Base-by-base conservation (phyloP, 768 basidiomycete genomes). In the Hemileccinum impolitum region DNA sequence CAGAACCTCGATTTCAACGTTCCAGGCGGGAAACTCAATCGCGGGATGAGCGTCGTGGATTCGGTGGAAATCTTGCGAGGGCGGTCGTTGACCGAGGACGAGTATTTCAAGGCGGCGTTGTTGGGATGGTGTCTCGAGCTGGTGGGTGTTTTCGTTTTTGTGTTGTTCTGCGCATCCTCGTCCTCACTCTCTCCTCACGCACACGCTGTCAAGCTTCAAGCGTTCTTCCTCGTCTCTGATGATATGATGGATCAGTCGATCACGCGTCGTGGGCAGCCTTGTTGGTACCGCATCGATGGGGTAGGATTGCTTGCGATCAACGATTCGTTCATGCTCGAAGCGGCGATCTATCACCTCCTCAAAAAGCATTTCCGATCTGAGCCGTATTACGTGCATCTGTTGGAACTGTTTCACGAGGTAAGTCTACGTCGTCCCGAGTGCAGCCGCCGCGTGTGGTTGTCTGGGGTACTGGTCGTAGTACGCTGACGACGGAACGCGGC, bases 231-330 rank as follows among this genome's bases (percentile, higher is more conserved):
- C 45, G 92, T 94, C 46, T 80, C 91, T 4, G 92, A 99, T 70
- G 95, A 98, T 69, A 94, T 98, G 61, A 99, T 99, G 96, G 95
- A 99, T 65, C 68, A 78, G 17, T 91, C 89, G 40, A 86, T 98
- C 58, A 97, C 95, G 11, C 87, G 95, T 21, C 86, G 95, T 10
- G 85, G 87, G 4, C 94, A 96, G 69, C 88, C 94, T 2, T 99
- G 95, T 72, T 99, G 91, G 90, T 97, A 95, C 73, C 79, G 74
- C 41, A 66, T 81, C 35, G 74, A 76, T 48, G 73, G 72, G 14
- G 62, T 68, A 53, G 84, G 84, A 39, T 83, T 84, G 70, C 82
- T 96, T 54, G 94, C 95, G 5, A 87, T 97, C 73, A 97, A 97
- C 75, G 95, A 98, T 65, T 74, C 90, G 2, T 93, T 96, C 78